Conservation (phyloP, 176 grass and related monocot species). For the Raddia guianensis region DNA sequence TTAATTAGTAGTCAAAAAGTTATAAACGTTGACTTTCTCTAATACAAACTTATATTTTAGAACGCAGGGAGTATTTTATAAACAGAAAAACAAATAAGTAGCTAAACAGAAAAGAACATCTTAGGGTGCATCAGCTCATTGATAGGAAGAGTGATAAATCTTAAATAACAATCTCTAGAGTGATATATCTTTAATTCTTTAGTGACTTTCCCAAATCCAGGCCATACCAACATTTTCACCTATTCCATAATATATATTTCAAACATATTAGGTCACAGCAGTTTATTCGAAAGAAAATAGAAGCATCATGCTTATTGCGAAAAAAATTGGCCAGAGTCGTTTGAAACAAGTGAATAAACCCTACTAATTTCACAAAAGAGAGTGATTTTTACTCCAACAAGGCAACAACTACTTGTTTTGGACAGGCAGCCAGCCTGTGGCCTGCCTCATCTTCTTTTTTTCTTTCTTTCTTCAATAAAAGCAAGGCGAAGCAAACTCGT, state of each 20-base stretch:
- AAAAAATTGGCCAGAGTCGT: neutral
- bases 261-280: neutral
- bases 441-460: neutral
- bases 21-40: no score
- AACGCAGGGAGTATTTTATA: no score
- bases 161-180: no score
- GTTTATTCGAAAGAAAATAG: neutral
- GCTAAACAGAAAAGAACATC: no score
- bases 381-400: neutral
- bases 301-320: neutral
- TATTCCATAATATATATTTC: neutral
- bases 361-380: neutral
- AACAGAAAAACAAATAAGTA: no score
- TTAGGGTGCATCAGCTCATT: no score
- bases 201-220: neutral
- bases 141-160: no score
- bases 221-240: neutral
- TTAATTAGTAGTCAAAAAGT: no score
- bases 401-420: neutral
- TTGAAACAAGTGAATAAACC: neutral
- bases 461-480: neutral
- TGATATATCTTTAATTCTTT: no score
- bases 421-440: no score
- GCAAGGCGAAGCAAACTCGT: neutral
- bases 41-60: no score